These are phyloP conservation scores for Ogataea naganishii DNA, from an alignment of 805 yeast species.

Conservation along the genomic window DNA sequence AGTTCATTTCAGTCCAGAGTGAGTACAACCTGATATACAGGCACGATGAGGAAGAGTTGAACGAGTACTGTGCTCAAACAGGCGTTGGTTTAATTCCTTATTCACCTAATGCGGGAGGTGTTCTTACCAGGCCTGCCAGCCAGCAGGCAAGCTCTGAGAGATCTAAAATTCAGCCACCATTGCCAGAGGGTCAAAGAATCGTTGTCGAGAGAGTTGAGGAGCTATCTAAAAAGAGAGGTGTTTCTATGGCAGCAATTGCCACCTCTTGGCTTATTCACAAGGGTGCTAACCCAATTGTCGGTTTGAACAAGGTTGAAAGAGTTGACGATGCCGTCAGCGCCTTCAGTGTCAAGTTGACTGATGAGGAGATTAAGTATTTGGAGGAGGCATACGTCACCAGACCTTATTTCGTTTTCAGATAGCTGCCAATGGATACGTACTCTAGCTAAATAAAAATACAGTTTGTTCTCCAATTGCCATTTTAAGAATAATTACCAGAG, in stretches of 20 bases:
- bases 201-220: constrained; percentile 47
- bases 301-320: constrained; percentile 37
- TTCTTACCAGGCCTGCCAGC: constrained; percentile 50
- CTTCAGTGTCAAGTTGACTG: constrained; percentile 28
- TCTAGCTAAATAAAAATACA: too few relatives aligned
- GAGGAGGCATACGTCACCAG: constrained; percentile 32
- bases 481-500: too few relatives aligned
- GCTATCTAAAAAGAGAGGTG: constrained; percentile 35
- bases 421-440: too few relatives aligned
- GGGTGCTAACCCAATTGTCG: constrained; percentile 48
- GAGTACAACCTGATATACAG: constrained; percentile 45
- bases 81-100: constrained; percentile 53
- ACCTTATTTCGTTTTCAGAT: too few relatives aligned
- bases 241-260: constrained; percentile 46
- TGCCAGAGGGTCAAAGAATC: constrained; percentile 17
- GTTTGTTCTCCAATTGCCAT: too few relatives aligned
- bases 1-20: constrained; percentile 51
- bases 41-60: constrained; percentile 60
- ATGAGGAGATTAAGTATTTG: constrained; percentile 27
- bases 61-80: constrained; percentile 40
- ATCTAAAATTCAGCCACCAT: constrained; percentile 1
- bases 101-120: constrained; percentile 51
- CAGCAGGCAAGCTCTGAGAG: too few relatives aligned
- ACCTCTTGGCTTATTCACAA: constrained; percentile 46
- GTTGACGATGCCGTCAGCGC: constrained; percentile 44